Evolutionary conservation across 345 rosid species (phyloP), one percentile per base, ranked within the genome.

Genomic region (Gynandropsis gynandra): DNA sequence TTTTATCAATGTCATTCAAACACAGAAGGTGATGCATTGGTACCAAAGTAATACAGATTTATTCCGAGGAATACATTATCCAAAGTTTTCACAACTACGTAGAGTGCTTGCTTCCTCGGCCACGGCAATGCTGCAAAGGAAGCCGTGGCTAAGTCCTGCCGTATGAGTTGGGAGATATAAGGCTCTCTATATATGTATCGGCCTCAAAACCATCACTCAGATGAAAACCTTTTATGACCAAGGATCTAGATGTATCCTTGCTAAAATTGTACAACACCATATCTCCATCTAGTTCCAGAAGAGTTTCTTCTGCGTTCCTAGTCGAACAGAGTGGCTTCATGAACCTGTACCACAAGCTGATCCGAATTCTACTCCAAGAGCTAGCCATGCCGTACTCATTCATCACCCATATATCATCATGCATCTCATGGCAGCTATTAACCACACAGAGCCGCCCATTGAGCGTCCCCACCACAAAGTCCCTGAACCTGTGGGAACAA

Each of bases 381-480:
- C 57, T 50, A 1, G 27, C 58, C 8, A 42, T 52, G 7, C 74
- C 72, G 10, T 72, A 72, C 42, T 56, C 60, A 17, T 53, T 58
- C 80, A 75, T 72, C 18, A 75, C 42, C 80, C 80, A 72, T 1
- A 75, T 44, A 17, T 68, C 74, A 48, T 75, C 56, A 16, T 65
- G 76, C 39, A 57, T 47, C 46, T 68, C 54, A 24, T 51, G 63
- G 40, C 70, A 57, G 16, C 65, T 56, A 40, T 69, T 65, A 4
- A 72, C 54, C 5, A 72, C 42, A 29, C 80, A 75, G 0, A 75
- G 71, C 33, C 60, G 39, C 16, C 69, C 76, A 7, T 16, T 54
- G 8, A 65, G 58, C 47, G 35, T 64, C 43, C 72, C 76, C 0
- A 68, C 69, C 13, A 58, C 56, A 46, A 73, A 68, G 37, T 60